phyloP scores from a whole-genome alignment of 805 yeast genomes.

The Zygosaccharomyces rouxii region DNA sequence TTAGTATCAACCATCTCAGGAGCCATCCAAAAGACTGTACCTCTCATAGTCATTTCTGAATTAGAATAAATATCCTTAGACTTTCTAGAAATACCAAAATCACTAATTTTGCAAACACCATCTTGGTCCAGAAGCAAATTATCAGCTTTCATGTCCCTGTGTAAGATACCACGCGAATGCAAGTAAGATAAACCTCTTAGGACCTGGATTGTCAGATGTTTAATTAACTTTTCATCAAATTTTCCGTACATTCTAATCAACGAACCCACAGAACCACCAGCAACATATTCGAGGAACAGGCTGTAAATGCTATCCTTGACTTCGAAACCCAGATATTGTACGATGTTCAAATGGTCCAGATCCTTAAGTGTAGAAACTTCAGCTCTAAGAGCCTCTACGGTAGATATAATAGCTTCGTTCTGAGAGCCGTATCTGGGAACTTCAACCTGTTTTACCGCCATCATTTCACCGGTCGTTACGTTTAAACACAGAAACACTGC shows the following conservation, averaged over 20 bases:
- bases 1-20: constrained; percentile 94
- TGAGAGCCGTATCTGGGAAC: constrained; percentile 46
- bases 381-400: constrained; percentile 75
- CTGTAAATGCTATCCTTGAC: constrained; percentile 68
- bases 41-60: constrained; percentile 97
- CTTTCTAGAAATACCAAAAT: constrained; percentile 91
- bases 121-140: constrained; percentile 82
- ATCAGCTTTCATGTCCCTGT: constrained; percentile 93
- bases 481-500: constrained; percentile 87
- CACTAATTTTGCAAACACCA: constrained; percentile 92
- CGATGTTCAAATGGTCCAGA: constrained; percentile 88
- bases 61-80: constrained; percentile 82
- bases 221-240: constrained; percentile 73
- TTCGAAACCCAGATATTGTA: constrained; percentile 94
- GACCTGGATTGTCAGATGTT: constrained; percentile 73
- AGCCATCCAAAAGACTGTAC: constrained; percentile 99
- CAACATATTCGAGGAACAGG: constrained; percentile 89
- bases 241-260: constrained; percentile 77
- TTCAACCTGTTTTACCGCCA: constrained; percentile 94
- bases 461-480: constrained; percentile 96
- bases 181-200: constrained; percentile 81
- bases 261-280: constrained; percentile 94
- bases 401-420: constrained; percentile 49
- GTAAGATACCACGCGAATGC: constrained; percentile 82
- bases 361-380: constrained; percentile 94